Evolutionary conservation across 2,329 filamentous ascomycete species (phyloP), one percentile per base, ranked within the genome.

Genomic region (Atkinsonella texensis): DNA sequence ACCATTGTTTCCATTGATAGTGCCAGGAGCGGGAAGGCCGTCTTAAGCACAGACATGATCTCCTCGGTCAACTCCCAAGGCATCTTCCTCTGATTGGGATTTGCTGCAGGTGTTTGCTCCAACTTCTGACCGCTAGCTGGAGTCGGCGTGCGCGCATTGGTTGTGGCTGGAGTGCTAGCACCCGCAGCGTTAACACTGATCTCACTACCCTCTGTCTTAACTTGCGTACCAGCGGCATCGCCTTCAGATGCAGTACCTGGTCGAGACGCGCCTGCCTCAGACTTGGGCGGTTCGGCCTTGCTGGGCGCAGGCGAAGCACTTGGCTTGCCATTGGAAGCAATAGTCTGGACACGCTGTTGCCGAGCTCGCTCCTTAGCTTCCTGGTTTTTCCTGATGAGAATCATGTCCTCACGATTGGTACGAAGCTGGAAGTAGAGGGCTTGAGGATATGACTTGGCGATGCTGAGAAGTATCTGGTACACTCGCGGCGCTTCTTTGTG

Each of bases 1-100:
- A 97, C 90, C 89, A 97, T 98, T 0, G 91, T 95, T 71, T 99
- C 93, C 93, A 99, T 97, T 0, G 91, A 96, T 43, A 97, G 74
- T 10, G 94, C 93, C 59, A 99, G 79, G 17, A 99, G 77, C 23
- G 93, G 93, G 74, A 97, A 98, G 0, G 91, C 90, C 7, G 93
- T 97, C 75, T 98, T 97, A 50, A 98, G 81, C 32, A 89, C 87
- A 35, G 89, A 87, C 77, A 95, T 89, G 54, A 98, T 89, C 65
- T 97, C 90, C 59, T 98, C 93, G 0, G 89, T 91, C 60, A 94
- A 84, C 64, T 98, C 93, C 93, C 93, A 97, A 0, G 94, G 89
- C 57, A 87, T 88, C 70, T 88, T 90, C 71, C 83, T 80, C 57
- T 76, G 73, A 28, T 61, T 61, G 9, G 53, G n/a, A 20, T 46